Percentiles rank a stretch among this genome's conserved stretches.
Evolutionary conservation across 495 filamentous ascomycete species (phyloP).

Genomic region (Trichoderma asperelloides): DNA sequence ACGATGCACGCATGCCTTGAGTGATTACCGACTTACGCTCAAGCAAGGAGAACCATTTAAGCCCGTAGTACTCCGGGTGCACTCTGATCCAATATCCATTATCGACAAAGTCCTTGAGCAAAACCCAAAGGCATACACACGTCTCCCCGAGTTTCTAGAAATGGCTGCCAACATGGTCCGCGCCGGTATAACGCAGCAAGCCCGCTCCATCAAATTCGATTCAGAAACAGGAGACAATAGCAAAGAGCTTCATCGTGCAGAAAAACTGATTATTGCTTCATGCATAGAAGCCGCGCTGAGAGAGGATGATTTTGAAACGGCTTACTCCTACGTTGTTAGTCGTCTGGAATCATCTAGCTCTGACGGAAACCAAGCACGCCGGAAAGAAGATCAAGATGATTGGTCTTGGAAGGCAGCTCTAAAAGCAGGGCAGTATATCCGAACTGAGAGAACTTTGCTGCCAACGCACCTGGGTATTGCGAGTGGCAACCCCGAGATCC

Average conservation of each 20-base stretch:
- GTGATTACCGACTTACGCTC: conserved; percentile 78
- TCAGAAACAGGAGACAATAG: conserved; percentile 21
- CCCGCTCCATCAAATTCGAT: conserved; percentile 16
- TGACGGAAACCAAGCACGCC: conserved; percentile 3
- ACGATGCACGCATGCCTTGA: conserved; percentile 77
- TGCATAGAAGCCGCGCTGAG: conserved; percentile 78
- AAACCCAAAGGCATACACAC: conserved; percentile 76
- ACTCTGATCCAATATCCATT: conserved; percentile 74
- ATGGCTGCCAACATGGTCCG: conserved; percentile 69
- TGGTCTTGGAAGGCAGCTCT: conserved; percentile 90
- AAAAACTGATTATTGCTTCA: conserved; percentile 72
- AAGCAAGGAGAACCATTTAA: conserved; percentile 90
- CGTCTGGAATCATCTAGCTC: conserved; percentile 29
- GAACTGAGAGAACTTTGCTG: conserved; percentile 33
- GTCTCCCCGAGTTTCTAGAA: conserved; percentile 71
- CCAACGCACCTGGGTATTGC: conserved; percentile 45
- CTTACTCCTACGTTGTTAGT: conserved; percentile 88
- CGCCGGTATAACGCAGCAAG: conserved; percentile 50
- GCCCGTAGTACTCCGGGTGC: conserved; percentile 81
- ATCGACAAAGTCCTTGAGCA: conserved; percentile 81
- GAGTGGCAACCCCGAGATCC: conserved; percentile 46
- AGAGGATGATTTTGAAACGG: conserved; percentile 92
- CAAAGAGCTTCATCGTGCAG: conserved; percentile 28
- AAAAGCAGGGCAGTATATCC: conserved; percentile 72
- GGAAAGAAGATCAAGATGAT: conserved; percentile 48